These are phyloP conservation scores for Colletotrichum chrysophilum DNA, from an alignment of 2,329 filamentous ascomycete species.

Conservation along the genomic window DNA sequence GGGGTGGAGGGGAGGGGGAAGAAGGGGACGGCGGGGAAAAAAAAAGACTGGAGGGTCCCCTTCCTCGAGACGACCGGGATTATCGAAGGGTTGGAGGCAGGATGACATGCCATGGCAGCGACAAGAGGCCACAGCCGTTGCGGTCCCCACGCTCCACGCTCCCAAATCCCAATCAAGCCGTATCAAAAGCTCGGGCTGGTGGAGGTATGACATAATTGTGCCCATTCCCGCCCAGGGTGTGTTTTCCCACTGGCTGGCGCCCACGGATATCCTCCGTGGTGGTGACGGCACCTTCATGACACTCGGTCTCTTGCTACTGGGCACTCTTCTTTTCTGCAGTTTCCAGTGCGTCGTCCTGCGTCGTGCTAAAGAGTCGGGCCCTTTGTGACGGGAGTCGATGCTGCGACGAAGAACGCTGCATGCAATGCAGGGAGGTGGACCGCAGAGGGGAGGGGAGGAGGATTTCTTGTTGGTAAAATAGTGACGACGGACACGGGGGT, in stretches of 20 bases:
- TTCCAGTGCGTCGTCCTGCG: background rate
- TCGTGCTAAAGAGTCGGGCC: background rate
- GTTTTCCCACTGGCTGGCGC: background rate
- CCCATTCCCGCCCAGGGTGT: background rate
- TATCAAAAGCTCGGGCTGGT: constrained; percentile 6
- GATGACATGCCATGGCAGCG: constrained; percentile 31
- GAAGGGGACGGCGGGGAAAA: background rate
- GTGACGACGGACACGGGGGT: background rate
- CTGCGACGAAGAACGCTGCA: background rate
- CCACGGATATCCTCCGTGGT: background rate
- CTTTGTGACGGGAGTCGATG: background rate
- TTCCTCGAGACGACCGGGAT: background rate
- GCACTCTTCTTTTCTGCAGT: background rate
- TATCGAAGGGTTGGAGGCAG: constrained; percentile 25
- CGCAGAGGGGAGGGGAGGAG: background rate
- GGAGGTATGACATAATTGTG: constrained; percentile 28
- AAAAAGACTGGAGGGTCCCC: background rate
- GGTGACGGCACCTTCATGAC: background rate
- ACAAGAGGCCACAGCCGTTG: background rate
- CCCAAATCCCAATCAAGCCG: constrained; percentile 18
- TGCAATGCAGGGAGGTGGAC: background rate
- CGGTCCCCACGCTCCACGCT: background rate
- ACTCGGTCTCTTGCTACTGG: background rate
- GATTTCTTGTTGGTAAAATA: background rate
- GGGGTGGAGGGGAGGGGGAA: background rate